Evolutionary conservation across 768 basidiomycete species (phyloP), one percentile per base, ranked within the genome.

Genomic region (Amyloporia xantha): DNA sequence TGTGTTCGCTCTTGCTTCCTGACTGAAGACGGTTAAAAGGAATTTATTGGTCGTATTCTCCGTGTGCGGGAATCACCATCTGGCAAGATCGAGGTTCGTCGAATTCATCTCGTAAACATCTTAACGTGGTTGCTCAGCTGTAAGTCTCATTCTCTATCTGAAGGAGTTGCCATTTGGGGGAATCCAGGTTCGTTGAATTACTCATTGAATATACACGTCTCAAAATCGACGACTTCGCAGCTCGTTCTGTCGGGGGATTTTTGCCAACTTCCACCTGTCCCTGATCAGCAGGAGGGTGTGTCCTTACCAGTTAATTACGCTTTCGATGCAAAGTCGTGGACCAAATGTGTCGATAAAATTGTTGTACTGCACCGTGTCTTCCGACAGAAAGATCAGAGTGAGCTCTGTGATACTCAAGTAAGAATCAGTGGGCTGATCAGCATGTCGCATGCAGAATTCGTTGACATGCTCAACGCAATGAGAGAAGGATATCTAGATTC

Each of bases 81-180:
- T 57, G 91, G 91, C 12, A 90, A 91, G 4, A 90, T 95, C 38
- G 91, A 93, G 73, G 86, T 86, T 35, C 12, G 47, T 45, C 9
- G n/a, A 37, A 9, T 13, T 7, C n/a, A n/a, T n/a, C n/a, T n/a
- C n/a, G n/a, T n/a, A n/a, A n/a, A n/a, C n/a, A n/a, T n/a, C n/a
- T n/a, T n/a, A n/a, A n/a, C n/a, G n/a, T n/a, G n/a, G n/a, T n/a
- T n/a, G n/a, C n/a, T n/a, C n/a, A n/a, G n/a, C n/a, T n/a, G n/a
- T n/a, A n/a, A n/a, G n/a, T n/a, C n/a, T n/a, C n/a, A n/a, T n/a
- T n/a, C n/a, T n/a, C n/a, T n/a, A n/a, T n/a, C n/a, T n/a, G n/a
- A n/a, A n/a, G n/a, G n/a, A n/a, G n/a, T n/a, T n/a, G 39, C 87
- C 90, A 0, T 94, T 92, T 57, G 91, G 91, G 11, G 91, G 91